Conservation (phyloP, 139 green algal genomes). For the Cymbomonas tetramitiformis region DNA sequence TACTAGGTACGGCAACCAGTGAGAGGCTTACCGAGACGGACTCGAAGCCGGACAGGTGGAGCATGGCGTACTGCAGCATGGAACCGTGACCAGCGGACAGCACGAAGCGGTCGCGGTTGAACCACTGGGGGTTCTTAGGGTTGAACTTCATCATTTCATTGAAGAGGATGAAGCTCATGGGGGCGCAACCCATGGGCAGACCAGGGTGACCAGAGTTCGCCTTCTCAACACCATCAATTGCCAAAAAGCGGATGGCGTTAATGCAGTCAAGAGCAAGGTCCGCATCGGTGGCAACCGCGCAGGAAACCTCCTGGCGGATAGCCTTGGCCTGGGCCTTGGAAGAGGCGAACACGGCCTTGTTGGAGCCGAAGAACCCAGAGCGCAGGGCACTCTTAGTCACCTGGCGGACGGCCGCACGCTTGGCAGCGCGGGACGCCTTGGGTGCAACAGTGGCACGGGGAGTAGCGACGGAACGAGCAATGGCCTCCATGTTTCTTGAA, state of each 20-base stretch:
- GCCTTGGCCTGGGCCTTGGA: too few relatives aligned
- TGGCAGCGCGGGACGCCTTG: too few relatives aligned
- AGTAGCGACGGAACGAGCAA: too few relatives aligned
- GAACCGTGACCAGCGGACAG: constrained; percentile 94
- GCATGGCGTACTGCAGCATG: constrained; percentile 95
- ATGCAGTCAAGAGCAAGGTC: constrained; percentile 21
- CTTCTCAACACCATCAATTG: constrained; percentile 43
- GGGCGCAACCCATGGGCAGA: constrained; percentile 89
- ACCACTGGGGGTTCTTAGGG: constrained; percentile 80
- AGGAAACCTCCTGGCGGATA: too few relatives aligned
- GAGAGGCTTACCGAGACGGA: constrained; percentile 40
- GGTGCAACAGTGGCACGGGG: too few relatives aligned
- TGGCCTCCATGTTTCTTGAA: too few relatives aligned
- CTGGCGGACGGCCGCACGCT: too few relatives aligned
- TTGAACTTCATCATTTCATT: constrained; percentile 88
- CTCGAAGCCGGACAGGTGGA: constrained; percentile 89
- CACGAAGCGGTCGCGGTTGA: constrained; percentile 95
- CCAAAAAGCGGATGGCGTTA: constrained; percentile 62
- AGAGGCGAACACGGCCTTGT: too few relatives aligned
- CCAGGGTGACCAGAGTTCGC: constrained; percentile 88
- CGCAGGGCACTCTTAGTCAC: too few relatives aligned
- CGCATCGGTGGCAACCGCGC: too few relatives aligned
- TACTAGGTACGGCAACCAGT: too few relatives aligned
- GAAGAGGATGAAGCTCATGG: constrained; percentile 92
- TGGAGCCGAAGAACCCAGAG: too few relatives aligned